Base-by-base conservation (phyloP, 1,139 yeast genomes). In the Candida neerlandica region DNA sequence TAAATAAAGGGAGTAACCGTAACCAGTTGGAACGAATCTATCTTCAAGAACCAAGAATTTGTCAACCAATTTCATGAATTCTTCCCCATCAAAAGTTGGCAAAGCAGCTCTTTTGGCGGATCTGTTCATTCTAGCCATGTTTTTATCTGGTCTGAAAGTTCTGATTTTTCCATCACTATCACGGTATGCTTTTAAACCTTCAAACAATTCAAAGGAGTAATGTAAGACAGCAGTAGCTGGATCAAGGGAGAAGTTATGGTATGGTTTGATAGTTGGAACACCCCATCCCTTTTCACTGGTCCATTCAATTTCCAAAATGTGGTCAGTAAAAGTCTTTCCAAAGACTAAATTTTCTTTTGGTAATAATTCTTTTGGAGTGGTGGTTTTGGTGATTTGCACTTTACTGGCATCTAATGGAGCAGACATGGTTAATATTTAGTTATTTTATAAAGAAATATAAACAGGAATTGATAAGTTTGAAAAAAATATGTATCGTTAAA, bases 181-280 rank as follows among this genome's bases (percentile, higher is more conserved):
- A 60, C 83, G 80, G 79, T 91, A 94, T 6, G 98, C 98, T 77
- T 94, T 94, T 78, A 94, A 79, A 57, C 99, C 99, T 76, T 94
- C 99, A 61, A 94, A 94, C 57, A 94, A 81, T 69, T 91, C 97
- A 65, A 94, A 94, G 1, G 96, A 94, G 63, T 94, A 94, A 73
- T 94, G 99, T 71, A 94, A 84, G 33, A 92, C 98, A 63, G 85
- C 81, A 11, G 95, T 72, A 12, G 97, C 85, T 34, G 99, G 99
- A 62, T 91, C 97, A 50, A 94, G 70, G 16, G 75, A 61, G 51
- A 94, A 72, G 45, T 82, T 81, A 50, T 85, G 94, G 70, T 89
- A 91, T 30, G 98, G 97, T 59, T 81, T 81, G 66, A 94, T 92
- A 62, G 81, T 81, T 41, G 99, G 98, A 26, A 80, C 71, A 12